phyloP scores from a whole-genome alignment of 2,329 filamentous ascomycete species.

The Penicillium sp. region DNA sequence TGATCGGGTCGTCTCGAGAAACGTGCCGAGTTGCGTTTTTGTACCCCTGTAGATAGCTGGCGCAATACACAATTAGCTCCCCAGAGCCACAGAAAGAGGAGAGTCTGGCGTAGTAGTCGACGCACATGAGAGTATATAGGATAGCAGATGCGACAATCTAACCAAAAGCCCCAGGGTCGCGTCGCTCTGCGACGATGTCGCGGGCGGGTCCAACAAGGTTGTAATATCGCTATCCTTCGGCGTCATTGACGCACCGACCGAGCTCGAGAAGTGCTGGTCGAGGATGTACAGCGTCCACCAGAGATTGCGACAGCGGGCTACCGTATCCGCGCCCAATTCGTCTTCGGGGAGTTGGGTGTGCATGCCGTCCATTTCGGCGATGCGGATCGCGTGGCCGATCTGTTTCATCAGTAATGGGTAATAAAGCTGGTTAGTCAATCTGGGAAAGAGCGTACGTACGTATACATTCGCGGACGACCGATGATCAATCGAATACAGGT shows the following conservation, averaged over 20 bases:
- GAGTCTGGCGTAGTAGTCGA: not conserved
- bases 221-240: conserved; percentile 35
- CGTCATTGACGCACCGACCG: conserved; percentile 34
- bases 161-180: not conserved
- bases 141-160: conserved; percentile 39
- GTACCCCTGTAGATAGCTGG: conserved; percentile 44
- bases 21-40: conserved; percentile 39
- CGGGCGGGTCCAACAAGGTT: not conserved
- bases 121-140: conserved; percentile 44
- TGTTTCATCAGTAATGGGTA: not conserved
- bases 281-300: conserved; percentile 38
- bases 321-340: conserved; percentile 29
- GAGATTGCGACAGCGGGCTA: conserved; percentile 30
- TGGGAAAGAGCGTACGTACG: conserved; percentile 35
- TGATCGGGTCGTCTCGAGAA: conserved; percentile 43
- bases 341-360: conserved; percentile 34
- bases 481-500: conserved; percentile 50
- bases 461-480: conserved; percentile 46
- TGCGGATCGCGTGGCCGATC: conserved; percentile 35
- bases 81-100: not conserved
- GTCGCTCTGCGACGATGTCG: conserved; percentile 2
- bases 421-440: too few relatives aligned
- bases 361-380: conserved; percentile 35
- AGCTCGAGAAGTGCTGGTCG: conserved; percentile 33
- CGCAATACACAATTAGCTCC: too few relatives aligned